Evolutionary conservation across 2,329 filamentous ascomycete species (phyloP).

Genomic region (Pseudogymnoascus sp.): DNA sequence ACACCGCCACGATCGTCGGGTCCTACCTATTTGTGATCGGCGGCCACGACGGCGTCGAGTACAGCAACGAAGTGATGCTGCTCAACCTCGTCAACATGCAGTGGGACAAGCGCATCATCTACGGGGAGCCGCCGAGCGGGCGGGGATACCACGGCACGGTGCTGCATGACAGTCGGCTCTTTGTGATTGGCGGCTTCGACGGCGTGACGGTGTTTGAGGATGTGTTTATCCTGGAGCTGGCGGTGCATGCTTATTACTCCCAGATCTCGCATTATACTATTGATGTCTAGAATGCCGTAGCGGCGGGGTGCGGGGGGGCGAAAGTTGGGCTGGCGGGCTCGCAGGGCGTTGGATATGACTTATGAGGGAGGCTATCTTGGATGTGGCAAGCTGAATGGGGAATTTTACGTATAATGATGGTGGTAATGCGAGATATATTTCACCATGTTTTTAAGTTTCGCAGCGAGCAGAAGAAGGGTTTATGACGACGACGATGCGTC

Average conservation of each 20-base stretch:
- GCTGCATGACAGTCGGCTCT: conserved; percentile 55
- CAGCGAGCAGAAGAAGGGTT: neutral
- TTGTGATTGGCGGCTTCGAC: conserved; percentile 61
- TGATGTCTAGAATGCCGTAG: conserved; percentile 42
- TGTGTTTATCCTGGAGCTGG: conserved; percentile 59
- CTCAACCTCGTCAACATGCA: conserved; percentile 66
- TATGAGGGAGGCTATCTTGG: conserved; percentile 3
- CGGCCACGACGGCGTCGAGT: conserved; percentile 62
- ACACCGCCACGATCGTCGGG: conserved; percentile 62
- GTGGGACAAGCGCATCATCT: conserved; percentile 61
- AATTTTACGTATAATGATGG: conserved; percentile 8
- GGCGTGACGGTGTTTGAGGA: conserved; percentile 61
- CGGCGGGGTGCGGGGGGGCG: neutral
- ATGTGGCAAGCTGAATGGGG: neutral
- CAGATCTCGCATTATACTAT: conserved; percentile 68
- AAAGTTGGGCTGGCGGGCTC: neutral
- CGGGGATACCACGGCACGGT: conserved; percentile 61
- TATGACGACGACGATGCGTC: neutral
- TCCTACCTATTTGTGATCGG: conserved; percentile 64
- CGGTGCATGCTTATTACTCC: conserved; percentile 64
- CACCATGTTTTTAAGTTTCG: neutral
- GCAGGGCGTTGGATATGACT: conserved; percentile 5
- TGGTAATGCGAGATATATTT: conserved; percentile 3
- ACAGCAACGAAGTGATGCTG: conserved; percentile 60
- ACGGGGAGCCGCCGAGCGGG: conserved; percentile 54